These are phyloP conservation scores for Mucor ambiguus DNA, from an alignment of 371 early-diverging fungal species.

Conservation along the genomic window DNA sequence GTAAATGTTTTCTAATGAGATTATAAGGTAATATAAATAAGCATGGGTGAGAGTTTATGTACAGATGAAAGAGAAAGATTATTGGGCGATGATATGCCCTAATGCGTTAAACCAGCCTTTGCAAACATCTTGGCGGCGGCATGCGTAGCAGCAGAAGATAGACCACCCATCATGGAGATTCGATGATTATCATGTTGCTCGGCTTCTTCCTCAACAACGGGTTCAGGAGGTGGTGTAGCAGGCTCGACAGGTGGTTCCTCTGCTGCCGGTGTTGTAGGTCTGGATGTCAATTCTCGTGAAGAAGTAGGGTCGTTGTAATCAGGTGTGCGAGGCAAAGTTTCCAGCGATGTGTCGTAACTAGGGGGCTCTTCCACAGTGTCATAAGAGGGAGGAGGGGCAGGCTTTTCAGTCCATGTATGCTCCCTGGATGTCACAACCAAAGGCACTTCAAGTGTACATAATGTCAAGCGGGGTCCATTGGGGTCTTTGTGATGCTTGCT, in stretches of 20 bases:
- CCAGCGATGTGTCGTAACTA: conserved; percentile 35
- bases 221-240: conserved; percentile 3
- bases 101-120: conserved; percentile 12
- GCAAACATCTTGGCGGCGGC: conserved; percentile 11
- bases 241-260: background rate
- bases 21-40: background rate
- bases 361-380: conserved; percentile 42
- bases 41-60: background rate
- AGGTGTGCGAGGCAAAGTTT: conserved; percentile 43
- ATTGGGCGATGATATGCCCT: background rate
- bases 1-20: background rate
- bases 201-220: background rate
- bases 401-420: conserved; percentile 39
- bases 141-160: conserved; percentile 7
- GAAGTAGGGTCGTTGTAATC: conserved; percentile 26
- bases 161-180: background rate
- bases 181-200: background rate
- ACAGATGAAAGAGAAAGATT: background rate
- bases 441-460: conserved; percentile 48
- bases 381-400: conserved; percentile 35
- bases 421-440: conserved; percentile 49
- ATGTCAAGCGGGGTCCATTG: conserved; percentile 20
- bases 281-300: background rate
- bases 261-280: background rate
- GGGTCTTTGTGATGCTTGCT: conserved; percentile 11